Conservation (phyloP, 1,284 basidiomycete genomes). For the Schizopora paradoxa region DNA sequence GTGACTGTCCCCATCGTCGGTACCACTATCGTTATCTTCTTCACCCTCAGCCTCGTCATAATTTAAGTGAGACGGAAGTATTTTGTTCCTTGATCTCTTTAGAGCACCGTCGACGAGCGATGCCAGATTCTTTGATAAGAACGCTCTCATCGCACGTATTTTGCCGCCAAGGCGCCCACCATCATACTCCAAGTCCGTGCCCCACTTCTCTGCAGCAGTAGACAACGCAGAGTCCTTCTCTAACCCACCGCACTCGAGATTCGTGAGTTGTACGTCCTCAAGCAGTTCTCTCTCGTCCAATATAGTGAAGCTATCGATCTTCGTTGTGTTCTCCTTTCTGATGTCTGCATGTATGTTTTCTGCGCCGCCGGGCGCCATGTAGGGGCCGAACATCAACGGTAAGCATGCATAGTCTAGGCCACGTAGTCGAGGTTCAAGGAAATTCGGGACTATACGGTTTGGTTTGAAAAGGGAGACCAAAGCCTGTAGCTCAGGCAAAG, state of each 20-base stretch:
- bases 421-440: slow-evolving; percentile 54
- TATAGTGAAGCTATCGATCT: slow-evolving; percentile 1
- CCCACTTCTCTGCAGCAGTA: slow-evolving; percentile 6
- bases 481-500: slow-evolving; percentile 74
- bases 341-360: slow-evolving; percentile 13
- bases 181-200: slow-evolving; percentile 2
- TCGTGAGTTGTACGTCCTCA: slow-evolving; percentile 8
- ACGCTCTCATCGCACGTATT: slow-evolving; percentile 7
- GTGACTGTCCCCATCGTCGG: slow-evolving; percentile 11
- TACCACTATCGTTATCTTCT: slow-evolving; percentile 9
- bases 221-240: slow-evolving; percentile 1
- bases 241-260: slow-evolving; percentile 8
- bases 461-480: slow-evolving; percentile 82
- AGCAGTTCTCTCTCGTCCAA: slow-evolving; percentile 8
- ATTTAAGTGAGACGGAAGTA: background rate
- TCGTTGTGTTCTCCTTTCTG: background rate
- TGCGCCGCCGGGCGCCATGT: slow-evolving; percentile 13
- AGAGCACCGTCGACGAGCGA: slow-evolving; percentile 10
- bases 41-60: slow-evolving; percentile 4
- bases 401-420: slow-evolving; percentile 71
- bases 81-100: slow-evolving; percentile 3
- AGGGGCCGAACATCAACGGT: slow-evolving; percentile 52
- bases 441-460: slow-evolving; percentile 70
- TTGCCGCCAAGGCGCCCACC: slow-evolving; percentile 3
- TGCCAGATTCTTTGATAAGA: slow-evolving; percentile 10